phyloP scores from a whole-genome alignment of 2,329 filamentous ascomycete genomes.

The Xylariaceae sp. region DNA sequence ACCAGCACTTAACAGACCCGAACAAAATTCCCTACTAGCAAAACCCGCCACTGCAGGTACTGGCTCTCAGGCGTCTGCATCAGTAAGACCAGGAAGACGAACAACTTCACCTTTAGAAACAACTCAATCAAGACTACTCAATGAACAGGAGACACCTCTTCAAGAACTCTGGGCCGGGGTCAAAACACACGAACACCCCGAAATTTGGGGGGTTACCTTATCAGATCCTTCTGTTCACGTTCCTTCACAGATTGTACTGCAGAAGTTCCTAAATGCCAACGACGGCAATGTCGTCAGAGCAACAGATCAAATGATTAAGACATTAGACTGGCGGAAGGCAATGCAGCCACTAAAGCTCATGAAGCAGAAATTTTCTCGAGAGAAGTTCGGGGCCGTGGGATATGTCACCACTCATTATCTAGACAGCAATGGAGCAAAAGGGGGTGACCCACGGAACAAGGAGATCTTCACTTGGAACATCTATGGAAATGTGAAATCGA shows the following conservation, averaged over 20 bases:
- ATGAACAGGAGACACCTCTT: conserved; percentile 27
- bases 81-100: too few species aligned
- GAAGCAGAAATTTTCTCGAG: conserved; percentile 57
- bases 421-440: conserved; percentile 35
- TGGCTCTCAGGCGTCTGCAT: too few species aligned
- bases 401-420: conserved; percentile 70
- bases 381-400: conserved; percentile 72
- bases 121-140: conserved; percentile 18
- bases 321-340: conserved; percentile 76
- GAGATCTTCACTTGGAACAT: conserved; percentile 87
- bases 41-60: too few species aligned
- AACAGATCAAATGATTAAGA: conserved; percentile 70
- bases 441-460: conserved; percentile 35
- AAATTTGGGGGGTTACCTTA: conserved; percentile 84
- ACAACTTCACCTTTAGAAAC: neutral
- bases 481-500: conserved; percentile 80
- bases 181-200: conserved; percentile 48
- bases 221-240: conserved; percentile 49
- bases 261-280: conserved; percentile 93
- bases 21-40: too few species aligned
- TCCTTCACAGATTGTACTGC: conserved; percentile 76
- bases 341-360: conserved; percentile 65
- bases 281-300: conserved; percentile 68
- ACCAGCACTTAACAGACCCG: too few species aligned
- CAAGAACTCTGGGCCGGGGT: conserved; percentile 31